phyloP scores from a whole-genome alignment of 2,329 filamentous ascomycete genomes.

The Pestalotiopsis sp. region DNA sequence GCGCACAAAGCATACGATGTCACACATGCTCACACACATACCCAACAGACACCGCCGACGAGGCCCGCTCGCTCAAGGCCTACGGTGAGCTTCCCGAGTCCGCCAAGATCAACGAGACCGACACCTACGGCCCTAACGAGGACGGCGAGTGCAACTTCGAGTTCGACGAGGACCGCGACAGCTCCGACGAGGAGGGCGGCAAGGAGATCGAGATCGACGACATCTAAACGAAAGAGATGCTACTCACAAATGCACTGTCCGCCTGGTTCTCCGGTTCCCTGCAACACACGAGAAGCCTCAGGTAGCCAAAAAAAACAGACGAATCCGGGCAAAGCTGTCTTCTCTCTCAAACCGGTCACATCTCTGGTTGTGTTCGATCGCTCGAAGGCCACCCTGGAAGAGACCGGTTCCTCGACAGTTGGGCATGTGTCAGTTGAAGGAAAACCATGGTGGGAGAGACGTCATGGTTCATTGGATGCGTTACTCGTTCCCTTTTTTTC shows the following conservation, averaged over 20 bases:
- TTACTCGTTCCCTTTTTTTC: background rate
- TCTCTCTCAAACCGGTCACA: slow-evolving; percentile 47
- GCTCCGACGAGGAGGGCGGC: slow-evolving; percentile 57
- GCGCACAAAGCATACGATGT: background rate
- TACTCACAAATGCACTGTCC: slow-evolving; percentile 9
- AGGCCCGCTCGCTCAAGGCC: slow-evolving; percentile 91
- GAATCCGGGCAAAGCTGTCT: slow-evolving; percentile 51
- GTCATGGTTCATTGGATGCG: slow-evolving; percentile 46
- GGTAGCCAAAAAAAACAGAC: background rate
- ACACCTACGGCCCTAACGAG: slow-evolving; percentile 89
- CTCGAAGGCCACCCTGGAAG: background rate
- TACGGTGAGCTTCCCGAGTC: slow-evolving; percentile 97
- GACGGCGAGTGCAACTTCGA: slow-evolving; percentile 97
- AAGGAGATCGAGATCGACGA: slow-evolving; percentile 91
- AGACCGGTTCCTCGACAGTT: slow-evolving; percentile 50
- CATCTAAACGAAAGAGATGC: slow-evolving; percentile 62
- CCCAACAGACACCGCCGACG: slow-evolving; percentile 73
- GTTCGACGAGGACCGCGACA: slow-evolving; percentile 88
- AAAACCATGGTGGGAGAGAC: slow-evolving; percentile 63
- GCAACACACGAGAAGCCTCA: background rate
- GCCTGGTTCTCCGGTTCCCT: slow-evolving; percentile 9
- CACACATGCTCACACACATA: background rate
- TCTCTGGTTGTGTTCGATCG: background rate
- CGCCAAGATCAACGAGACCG: slow-evolving; percentile 99
- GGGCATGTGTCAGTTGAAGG: slow-evolving; percentile 29